A percentile compares a stretch with the other conserved stretches of the same genome.
These are phyloP conservation scores for Plantago elongata DNA, from an alignment of 257 asterid genomes.

Conservation along the genomic window DNA sequence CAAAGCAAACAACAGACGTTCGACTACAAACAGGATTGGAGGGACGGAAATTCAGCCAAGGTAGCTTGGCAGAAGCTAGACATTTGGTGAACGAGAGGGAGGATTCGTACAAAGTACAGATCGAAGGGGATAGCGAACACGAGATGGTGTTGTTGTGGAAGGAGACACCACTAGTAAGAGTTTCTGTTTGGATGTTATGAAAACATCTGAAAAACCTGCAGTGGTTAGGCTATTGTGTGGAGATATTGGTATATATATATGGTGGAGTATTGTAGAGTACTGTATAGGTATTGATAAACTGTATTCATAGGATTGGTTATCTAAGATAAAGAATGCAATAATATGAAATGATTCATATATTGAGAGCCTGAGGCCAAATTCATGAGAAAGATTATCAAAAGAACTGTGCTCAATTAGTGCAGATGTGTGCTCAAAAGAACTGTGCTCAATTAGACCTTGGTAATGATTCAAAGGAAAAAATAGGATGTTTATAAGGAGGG, in stretches of 20 bases:
- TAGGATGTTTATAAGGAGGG: too few relatives aligned
- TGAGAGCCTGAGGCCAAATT: too few relatives aligned
- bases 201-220: slow-evolving; percentile 11
- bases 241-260: neutral
- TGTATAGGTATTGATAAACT: neutral
- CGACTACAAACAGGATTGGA: slow-evolving; percentile 15
- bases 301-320: slow-evolving; percentile 1
- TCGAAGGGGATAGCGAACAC: slow-evolving; percentile 27
- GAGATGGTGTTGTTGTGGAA: slow-evolving; percentile 68
- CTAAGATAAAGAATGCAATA: neutral
- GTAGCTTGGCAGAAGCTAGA: slow-evolving; percentile 49
- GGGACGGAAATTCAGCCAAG: slow-evolving; percentile 39
- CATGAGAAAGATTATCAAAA: too few relatives aligned
- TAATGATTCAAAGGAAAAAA: too few relatives aligned
- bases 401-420: too few relatives aligned
- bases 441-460: too few relatives aligned
- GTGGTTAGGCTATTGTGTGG: neutral
- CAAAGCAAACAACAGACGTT: slow-evolving; percentile 36
- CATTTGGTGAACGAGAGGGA: slow-evolving; percentile 44
- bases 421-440: too few relatives aligned
- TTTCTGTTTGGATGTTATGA: slow-evolving; percentile 56
- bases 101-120: slow-evolving; percentile 30
- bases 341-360: neutral
- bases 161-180: slow-evolving; percentile 49
- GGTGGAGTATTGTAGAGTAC: neutral